Evolutionary conservation across 768 basidiomycete genomes (phyloP), one percentile per base, ranked within the genome.

Genomic region (Pleurotus eryngii): DNA sequence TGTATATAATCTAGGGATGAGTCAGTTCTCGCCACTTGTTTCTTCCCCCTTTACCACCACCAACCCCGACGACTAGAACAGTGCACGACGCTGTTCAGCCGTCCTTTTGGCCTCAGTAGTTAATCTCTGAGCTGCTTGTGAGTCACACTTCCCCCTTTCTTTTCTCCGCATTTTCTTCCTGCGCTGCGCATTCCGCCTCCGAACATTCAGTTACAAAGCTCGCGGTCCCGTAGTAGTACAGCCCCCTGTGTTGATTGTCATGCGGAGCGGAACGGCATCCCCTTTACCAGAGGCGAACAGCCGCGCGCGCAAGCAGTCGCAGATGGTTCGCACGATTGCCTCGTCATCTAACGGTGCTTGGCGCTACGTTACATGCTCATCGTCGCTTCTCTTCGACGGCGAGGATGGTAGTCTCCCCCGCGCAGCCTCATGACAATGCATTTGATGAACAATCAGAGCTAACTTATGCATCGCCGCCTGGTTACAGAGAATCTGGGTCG

Each of bases 401-500:
- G 51, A 42, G 20, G 37, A 54, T 42, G 51, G 15, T 20, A 39
- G n/a, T 42, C 35, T 11, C 39, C 35, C 35, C 24, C 30, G 51
- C 51, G 38, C 51, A 42, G 51, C 11, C 39, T 54, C 38, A 37
- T 54, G 51, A 39, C 22, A 30, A 20, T 22, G 22, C 26, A 38
- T 43, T 46, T 57, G 49, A 64, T 70, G 61, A 74, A 68, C 73
- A 80, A 64, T 67, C 72, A 70, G 71, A 76, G 73, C 86, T 87
- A 69, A 84, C 61, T 63, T 71, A 65, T 46, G 14, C 81, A 43
- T 67, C 64, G 69, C 72, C 71, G 64, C 69, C 70, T 70, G 73
- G 74, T 79, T 78, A 71, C 79, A 87, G 85, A 80, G 67, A 57
- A 53, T 65, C 73, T 72, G 78, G 82, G 83, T 78, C 72, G 70